Conservation (phyloP, 352 stramenopile genomes). For the Thraustochytrium sp. region DNA sequence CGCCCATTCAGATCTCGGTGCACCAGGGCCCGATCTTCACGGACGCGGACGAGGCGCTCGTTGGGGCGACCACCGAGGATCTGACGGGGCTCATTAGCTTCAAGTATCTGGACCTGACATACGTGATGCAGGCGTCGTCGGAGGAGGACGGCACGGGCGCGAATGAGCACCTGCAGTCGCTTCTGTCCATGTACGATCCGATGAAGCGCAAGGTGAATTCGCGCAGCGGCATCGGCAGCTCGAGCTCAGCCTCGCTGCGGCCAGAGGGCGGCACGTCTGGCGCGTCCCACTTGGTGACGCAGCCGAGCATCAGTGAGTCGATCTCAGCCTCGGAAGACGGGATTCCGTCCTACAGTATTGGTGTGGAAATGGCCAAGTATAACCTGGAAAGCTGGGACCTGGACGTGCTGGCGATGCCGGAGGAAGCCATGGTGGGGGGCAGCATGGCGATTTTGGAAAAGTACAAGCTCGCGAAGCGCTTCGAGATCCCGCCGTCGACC, state of each 20-base stretch:
- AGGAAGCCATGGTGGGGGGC: not conserved
- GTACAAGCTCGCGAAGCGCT: not conserved
- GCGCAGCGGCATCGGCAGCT: not conserved
- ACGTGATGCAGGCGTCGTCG: constrained; percentile 9
- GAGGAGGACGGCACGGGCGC: not conserved
- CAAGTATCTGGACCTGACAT: constrained; percentile 18
- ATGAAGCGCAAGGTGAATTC: not conserved
- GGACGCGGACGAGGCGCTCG: not conserved
- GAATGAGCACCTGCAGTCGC: not conserved
- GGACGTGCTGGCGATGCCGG: not conserved
- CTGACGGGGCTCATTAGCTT: not conserved
- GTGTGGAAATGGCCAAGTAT: not conserved
- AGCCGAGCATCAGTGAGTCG: too few relatives aligned
- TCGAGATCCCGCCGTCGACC: not conserved
- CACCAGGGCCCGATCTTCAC: not conserved
- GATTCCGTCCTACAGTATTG: too few relatives aligned
- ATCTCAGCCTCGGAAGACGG: too few relatives aligned
- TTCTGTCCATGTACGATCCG: constrained; percentile 28
- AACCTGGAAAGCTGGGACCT: not conserved
- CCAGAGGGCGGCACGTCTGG: too few relatives aligned
- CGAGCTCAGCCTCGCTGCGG: not conserved
- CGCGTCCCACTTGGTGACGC: too few relatives aligned
- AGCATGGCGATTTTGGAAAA: not conserved
- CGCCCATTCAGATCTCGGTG: not conserved
- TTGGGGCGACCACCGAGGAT: not conserved